These are phyloP conservation scores for Crithidia bombi DNA, from an alignment of 208 protist genomes.

Conservation along the genomic window DNA sequence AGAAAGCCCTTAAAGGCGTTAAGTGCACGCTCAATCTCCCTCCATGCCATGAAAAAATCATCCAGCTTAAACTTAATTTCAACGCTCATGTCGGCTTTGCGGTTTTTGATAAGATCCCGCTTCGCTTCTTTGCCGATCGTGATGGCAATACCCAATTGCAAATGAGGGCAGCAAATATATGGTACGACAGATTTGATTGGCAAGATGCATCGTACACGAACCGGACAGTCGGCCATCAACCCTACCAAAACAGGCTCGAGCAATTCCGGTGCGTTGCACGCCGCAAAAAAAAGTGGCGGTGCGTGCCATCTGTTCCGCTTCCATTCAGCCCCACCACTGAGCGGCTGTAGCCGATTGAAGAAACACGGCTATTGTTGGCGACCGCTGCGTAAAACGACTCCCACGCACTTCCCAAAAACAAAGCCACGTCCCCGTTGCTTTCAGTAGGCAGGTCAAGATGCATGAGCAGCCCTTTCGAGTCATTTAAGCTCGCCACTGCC, in stretches of 20 bases:
- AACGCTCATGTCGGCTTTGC: slow-evolving; percentile 40
- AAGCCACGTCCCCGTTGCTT: slow-evolving; percentile 41
- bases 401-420: slow-evolving; percentile 60
- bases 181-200: slow-evolving; percentile 59
- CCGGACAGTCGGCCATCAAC: slow-evolving; percentile 22
- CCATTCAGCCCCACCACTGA: slow-evolving; percentile 43
- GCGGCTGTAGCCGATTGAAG: slow-evolving; percentile 57
- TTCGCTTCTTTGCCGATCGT: slow-evolving; percentile 71
- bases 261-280: slow-evolving; percentile 32
- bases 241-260: slow-evolving; percentile 9
- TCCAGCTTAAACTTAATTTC: slow-evolving; percentile 43
- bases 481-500: slow-evolving; percentile 48
- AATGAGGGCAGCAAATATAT: slow-evolving; percentile 60
- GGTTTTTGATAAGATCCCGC: slow-evolving; percentile 37
- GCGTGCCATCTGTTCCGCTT: slow-evolving; percentile 36
- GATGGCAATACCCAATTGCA: slow-evolving; percentile 60
- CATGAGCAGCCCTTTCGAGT: slow-evolving; percentile 62
- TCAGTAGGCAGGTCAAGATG: slow-evolving; percentile 60
- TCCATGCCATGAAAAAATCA: slow-evolving; percentile 48
- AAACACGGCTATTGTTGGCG: slow-evolving; percentile 43
- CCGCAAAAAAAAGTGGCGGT: slow-evolving; percentile 78
- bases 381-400: slow-evolving; percentile 56
- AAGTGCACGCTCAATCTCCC: slow-evolving; percentile 39
- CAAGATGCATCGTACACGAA: slow-evolving; percentile 37
- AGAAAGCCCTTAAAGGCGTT: slow-evolving; percentile 44